These are phyloP conservation scores for Syzygium oleosum DNA, from an alignment of 345 rosid species.

Conservation along the genomic window DNA sequence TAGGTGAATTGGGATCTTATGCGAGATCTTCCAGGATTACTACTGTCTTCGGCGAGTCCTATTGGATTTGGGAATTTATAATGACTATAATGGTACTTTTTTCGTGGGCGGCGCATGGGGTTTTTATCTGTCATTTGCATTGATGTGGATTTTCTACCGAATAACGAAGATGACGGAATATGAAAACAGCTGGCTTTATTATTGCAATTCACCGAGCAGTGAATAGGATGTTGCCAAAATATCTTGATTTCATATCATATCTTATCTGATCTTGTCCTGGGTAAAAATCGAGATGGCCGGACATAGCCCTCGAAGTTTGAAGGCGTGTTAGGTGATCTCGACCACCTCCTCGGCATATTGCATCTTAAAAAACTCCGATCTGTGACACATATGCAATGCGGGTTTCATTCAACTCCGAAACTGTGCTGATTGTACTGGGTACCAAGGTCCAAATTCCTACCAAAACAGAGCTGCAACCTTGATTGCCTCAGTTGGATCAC, in stretches of 20 bases:
- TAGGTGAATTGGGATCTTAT: no score
- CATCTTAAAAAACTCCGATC: not conserved
- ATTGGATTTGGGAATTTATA: not conserved
- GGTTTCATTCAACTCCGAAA: not conserved
- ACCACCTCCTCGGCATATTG: fast-evolving
- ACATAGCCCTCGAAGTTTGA: not conserved
- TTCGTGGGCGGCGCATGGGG: not conserved
- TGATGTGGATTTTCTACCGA: not conserved
- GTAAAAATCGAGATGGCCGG: not conserved
- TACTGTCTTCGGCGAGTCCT: not conserved
- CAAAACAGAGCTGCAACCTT: not conserved
- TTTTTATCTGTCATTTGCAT: not conserved
- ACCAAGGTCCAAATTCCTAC: not conserved
- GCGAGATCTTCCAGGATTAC: not conserved
- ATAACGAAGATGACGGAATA: not conserved
- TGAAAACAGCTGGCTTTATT: not conserved
- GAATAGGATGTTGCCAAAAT: not conserved
- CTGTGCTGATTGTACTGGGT: not conserved
- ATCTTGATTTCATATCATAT: not conserved
- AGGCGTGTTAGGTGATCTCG: not conserved
- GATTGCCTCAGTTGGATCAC: not conserved
- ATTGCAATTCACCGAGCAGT: not conserved
- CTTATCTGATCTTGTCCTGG: not conserved
- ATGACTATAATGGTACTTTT: not conserved
- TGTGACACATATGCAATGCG: not conserved